phyloP scores from a whole-genome alignment of 352 stramenopile genomes.

The Globisporangium viniferum region DNA sequence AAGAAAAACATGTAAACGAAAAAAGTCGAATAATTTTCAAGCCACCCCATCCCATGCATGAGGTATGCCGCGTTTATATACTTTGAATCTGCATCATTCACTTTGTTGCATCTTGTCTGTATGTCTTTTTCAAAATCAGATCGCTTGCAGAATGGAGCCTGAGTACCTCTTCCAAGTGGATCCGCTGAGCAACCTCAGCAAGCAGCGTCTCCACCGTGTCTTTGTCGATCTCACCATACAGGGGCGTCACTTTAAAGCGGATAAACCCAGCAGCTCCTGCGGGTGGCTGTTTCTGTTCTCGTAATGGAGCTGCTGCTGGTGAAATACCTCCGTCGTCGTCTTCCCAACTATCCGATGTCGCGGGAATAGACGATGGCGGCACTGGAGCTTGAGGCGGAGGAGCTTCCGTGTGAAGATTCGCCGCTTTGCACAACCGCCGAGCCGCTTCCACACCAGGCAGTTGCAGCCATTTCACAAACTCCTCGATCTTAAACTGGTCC shows the following conservation, averaged over 20 bases:
- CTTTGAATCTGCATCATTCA: neutral
- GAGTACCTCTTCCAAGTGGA: slow-evolving; percentile 12
- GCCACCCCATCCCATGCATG: no score
- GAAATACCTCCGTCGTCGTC: neutral
- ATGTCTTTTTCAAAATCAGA: slow-evolving; percentile 6
- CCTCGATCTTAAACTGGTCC: slow-evolving; percentile 42
- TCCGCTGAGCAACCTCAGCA: slow-evolving; percentile 16
- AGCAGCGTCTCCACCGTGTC: slow-evolving; percentile 19
- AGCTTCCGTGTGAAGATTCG: slow-evolving; percentile 46
- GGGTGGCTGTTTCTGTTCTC: slow-evolving; percentile 6
- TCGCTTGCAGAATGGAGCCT: neutral
- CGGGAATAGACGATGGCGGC: slow-evolving; percentile 1
- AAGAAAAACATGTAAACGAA: neutral
- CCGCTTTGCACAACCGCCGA: slow-evolving; percentile 29
- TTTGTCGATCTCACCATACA: slow-evolving; percentile 25
- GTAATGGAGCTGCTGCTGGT: neutral
- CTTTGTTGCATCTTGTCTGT: neutral
- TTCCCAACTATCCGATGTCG: slow-evolving; percentile 18
- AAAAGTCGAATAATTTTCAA: neutral
- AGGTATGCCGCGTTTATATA: no score
- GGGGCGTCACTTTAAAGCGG: slow-evolving; percentile 33
- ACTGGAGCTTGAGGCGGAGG: neutral
- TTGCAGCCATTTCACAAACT: slow-evolving; percentile 33
- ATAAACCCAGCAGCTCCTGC: slow-evolving; percentile 18
- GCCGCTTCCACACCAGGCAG: slow-evolving; percentile 22